Evolutionary conservation across 768 basidiomycete genomes (phyloP), one percentile per base, ranked within the genome.

Genomic region (Termitomyces sp.): DNA sequence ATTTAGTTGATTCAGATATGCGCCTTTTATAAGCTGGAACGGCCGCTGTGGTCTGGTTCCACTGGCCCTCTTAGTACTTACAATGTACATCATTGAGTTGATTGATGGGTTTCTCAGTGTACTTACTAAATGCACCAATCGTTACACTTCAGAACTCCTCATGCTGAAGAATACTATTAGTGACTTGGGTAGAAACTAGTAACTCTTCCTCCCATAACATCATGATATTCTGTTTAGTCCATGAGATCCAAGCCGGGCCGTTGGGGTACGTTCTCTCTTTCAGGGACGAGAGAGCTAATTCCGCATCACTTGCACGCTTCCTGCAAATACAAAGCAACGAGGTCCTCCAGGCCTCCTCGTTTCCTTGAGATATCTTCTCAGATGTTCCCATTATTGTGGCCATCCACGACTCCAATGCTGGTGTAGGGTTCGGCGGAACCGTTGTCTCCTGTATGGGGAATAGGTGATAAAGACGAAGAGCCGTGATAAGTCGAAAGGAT

Each of bases 401-500:
- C 52, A 70, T 74, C 89, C 89, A 90, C 3, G 64, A 57, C 22
- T 74, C 65, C 16, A 85, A 63, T 26, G 64, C 70, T 8, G 66
- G 56, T 10, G 75, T 73, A 48, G 68, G 60, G 36, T 59, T 46
- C 49, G 63, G 61, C 58, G 68, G 59, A 9, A 60, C 55, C 28
- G 60, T 57, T 13, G 40, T 66, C 53, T 61, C 61, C 12, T 72
- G 59, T 53, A 38, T 8, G 9, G 78, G 68, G 45, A 79, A 63
- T 24, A 84, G 61, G 63, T 86, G 77, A 66, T 86, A 78, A 36
- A 95, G 74, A 53, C 88, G 80, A 65, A 97, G 73, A 10, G 86
- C 81, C 26, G 82, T 76, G 60, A 93, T 82, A 56, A 95, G 70
- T 14, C 91, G 83, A 72, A 87, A 94, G 1, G 92, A 96, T 0